Base-by-base conservation (phyloP, 345 rosid genomes). In the Dovyalis caffra region DNA sequence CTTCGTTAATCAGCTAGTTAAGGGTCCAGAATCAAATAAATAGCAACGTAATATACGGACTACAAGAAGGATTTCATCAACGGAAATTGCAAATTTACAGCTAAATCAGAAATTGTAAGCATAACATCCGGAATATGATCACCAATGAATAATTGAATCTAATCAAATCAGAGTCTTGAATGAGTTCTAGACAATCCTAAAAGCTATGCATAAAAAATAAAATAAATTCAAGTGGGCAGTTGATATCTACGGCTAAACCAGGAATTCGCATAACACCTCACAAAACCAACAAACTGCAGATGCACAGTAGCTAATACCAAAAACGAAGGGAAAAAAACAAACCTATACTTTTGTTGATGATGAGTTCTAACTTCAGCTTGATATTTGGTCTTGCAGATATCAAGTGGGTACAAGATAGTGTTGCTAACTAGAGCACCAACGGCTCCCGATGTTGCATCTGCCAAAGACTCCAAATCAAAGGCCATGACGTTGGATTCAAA, bases 391-490 rank as follows among this genome's bases (percentile, higher is more conserved):
- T 79, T 79, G 79, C 82, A 79, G 31, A 79, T 79, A 49, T 79
- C 82, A 66, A 79, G 79, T 65, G 82, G 82, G 71, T 79, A 74
- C 60, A 64, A 57, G 38, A 70, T 26, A n/a, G 82, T 79, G 71
- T 78, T 79, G 69, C 82, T 79, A 26, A 74, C 37, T 56, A 79
- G 53, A 71, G 82, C 61, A 43, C 72, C 82, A 37, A 79, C 58
- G 43, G 82, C 82, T 40, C 82, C 82, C 21, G 82, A 75, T 5
- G 75, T 70, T 16, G 79, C 82, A 40, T 79, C 79, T 4, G 82
- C 43, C 69, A 79, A 33, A 21, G 82, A 75, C 68, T 75, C 76
- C 58, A 79, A 31, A 61, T 75, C 79, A 75, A 71, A 57, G 64
- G n/a, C 79, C 81, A 75, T 56, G 68, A 62, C 20, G 32, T 64